Conservation (phyloP, 768 basidiomycete species). For the Cystofilobasidium macerans region DNA sequence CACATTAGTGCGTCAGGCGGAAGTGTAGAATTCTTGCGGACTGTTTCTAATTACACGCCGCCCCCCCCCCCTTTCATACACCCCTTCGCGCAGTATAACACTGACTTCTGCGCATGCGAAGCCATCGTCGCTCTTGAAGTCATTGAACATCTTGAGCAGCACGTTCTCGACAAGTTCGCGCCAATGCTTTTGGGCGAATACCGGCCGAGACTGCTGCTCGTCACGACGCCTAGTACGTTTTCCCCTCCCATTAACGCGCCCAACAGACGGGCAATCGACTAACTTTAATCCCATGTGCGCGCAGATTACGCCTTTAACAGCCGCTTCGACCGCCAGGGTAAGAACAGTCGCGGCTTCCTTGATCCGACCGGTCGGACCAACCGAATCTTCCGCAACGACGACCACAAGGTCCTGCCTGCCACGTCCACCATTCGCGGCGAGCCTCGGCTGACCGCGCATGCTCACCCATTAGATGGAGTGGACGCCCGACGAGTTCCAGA, state of each 20-base stretch:
- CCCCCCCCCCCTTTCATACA: too few relatives aligned
- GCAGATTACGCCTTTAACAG: constrained; percentile 38
- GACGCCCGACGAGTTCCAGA: constrained; percentile 36
- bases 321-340: constrained; percentile 35
- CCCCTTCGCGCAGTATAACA: constrained; percentile 31
- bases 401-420: constrained; percentile 9
- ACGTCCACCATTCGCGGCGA: constrained; percentile 32
- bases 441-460: background rate
- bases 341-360: constrained; percentile 32
- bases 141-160: constrained; percentile 37
- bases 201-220: constrained; percentile 34
- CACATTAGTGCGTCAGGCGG: background rate
- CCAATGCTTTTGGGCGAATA: constrained; percentile 38
- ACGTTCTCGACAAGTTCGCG: constrained; percentile 35
- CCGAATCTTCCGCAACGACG: constrained; percentile 33
- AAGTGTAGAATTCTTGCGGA: too few relatives aligned
- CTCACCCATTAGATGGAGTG: constrained; percentile 35
- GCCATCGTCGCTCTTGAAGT: constrained; percentile 37
- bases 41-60: too few relatives aligned
- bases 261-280: background rate
- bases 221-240: constrained; percentile 34
- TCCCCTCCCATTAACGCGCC: background rate
- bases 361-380: constrained; percentile 39
- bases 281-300: background rate
- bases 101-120: constrained; percentile 35